A percentile compares a stretch with the other conserved stretches of the same genome.
phyloP scores from a whole-genome alignment of 768 basidiomycete species.

The Auriscalpium vulgare region DNA sequence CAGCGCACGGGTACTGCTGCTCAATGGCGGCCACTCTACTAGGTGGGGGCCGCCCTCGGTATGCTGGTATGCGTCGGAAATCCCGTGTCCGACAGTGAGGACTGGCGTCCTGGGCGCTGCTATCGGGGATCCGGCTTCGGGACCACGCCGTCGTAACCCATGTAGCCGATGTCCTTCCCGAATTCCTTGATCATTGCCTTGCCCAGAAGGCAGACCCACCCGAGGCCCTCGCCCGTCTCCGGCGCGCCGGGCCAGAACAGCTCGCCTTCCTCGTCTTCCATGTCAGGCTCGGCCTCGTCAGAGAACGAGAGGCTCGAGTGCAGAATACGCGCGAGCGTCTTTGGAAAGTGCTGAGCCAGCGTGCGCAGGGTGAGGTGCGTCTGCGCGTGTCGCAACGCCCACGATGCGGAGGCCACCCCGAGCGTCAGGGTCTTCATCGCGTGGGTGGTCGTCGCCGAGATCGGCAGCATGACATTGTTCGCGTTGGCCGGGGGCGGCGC shows the following conservation, averaged over 20 bases:
- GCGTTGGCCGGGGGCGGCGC: conserved; percentile 14
- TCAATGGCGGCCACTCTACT: too few species aligned
- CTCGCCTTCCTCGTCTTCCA: conserved; percentile 82
- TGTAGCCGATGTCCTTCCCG: conserved; percentile 67
- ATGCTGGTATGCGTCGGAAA: too few species aligned
- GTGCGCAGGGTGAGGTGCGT: conserved; percentile 54
- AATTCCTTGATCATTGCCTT: conserved; percentile 82
- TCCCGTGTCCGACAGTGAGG: too few species aligned
- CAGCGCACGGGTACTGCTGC: too few species aligned
- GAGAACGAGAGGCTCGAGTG: conserved; percentile 49
- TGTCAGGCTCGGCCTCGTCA: conserved; percentile 75
- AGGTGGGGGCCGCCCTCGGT: too few species aligned
- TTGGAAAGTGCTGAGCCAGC: conserved; percentile 64
- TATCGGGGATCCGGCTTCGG: conserved; percentile 44
- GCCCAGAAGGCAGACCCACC: conserved; percentile 84
- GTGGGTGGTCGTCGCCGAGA: conserved; percentile 14
- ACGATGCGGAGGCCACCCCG: conserved; percentile 32
- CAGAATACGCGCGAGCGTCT: conserved; percentile 68
- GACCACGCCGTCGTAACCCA: conserved; percentile 63
- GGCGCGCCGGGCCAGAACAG: conserved; percentile 78
- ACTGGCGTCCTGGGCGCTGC: not conserved
- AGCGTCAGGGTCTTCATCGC: conserved; percentile 28
- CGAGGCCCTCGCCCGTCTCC: conserved; percentile 68
- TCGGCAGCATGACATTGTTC: conserved; percentile 15
- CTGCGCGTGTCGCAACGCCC: conserved; percentile 25